A percentile compares a stretch with the other conserved stretches of the same genome.
These are phyloP conservation scores for Pelargonium fulgidum DNA, from an alignment of 441 rosid genomes.

Conservation along the genomic window DNA sequence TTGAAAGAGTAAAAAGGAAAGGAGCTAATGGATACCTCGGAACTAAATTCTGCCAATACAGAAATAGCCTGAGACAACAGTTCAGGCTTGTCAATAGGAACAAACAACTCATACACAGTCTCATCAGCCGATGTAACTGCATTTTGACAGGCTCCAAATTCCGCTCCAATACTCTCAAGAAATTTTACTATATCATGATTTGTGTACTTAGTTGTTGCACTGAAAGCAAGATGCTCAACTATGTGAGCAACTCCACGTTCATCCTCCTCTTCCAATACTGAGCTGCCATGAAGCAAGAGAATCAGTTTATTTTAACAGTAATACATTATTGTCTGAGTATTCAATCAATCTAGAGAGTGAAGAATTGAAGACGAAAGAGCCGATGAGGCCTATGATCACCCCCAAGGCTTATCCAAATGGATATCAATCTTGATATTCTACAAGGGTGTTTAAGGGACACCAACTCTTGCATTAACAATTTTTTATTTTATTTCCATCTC, in stretches of 20 bases:
- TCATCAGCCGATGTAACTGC: constrained; percentile 85
- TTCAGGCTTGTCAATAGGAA: constrained; percentile 88
- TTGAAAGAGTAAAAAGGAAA: neutral
- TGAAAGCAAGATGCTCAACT: constrained; percentile 91
- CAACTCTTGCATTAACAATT: neutral
- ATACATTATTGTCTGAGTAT: neutral
- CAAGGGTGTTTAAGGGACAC: neutral
- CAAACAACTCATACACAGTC: constrained; percentile 78
- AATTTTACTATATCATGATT: constrained; percentile 90
- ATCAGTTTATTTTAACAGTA: constrained; percentile 23
- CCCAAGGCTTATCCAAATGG: neutral
- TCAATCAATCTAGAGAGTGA: no score
- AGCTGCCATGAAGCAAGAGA: constrained; percentile 54
- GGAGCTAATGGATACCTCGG: constrained; percentile 49
- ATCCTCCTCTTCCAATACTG: constrained; percentile 94
- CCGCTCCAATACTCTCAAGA: constrained; percentile 94
- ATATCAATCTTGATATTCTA: neutral
- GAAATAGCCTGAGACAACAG: constrained; percentile 79
- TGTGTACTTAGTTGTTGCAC: constrained; percentile 73
- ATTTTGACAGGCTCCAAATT: constrained; percentile 97
- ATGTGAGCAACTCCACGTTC: constrained; percentile 96
- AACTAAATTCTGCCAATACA: constrained; percentile 75
- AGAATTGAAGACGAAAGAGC: neutral
- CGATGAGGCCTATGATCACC: neutral
- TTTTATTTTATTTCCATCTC: no score